These are phyloP conservation scores for Pleurotus citrinopileatus DNA, from an alignment of 768 basidiomycete species.

Conservation along the genomic window DNA sequence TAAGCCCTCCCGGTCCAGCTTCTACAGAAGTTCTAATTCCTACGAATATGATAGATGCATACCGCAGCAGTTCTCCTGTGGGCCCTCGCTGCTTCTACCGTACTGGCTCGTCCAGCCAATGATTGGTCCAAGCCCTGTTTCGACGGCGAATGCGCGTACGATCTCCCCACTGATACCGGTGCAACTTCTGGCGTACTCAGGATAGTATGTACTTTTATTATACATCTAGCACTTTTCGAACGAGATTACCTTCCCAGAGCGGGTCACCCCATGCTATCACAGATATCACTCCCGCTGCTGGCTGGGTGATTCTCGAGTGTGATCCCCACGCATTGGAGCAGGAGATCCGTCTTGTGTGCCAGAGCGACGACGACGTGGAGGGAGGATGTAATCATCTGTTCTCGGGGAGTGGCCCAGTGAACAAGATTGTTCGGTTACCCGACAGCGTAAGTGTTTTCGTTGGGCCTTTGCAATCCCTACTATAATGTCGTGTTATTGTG, in stretches of 20 bases:
- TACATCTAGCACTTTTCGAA: too few relatives aligned
- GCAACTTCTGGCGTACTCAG: background rate
- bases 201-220: background rate
- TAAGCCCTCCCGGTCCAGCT: background rate
- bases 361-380: slow-evolving; percentile 11
- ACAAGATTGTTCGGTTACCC: slow-evolving; percentile 53
- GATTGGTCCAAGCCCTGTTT: slow-evolving; percentile 5
- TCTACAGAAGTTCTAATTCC: background rate
- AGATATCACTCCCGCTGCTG: slow-evolving; percentile 5
- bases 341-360: slow-evolving; percentile 4
- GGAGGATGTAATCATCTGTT: slow-evolving; percentile 38
- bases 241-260: too few relatives aligned
- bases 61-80: background rate
- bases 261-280: slow-evolving; percentile 4
- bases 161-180: background rate
- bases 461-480: slow-evolving; percentile 28
- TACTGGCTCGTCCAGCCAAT: background rate
- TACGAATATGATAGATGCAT: background rate
- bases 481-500: background rate
- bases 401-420: slow-evolving; percentile 32
- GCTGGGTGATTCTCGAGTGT: slow-evolving; percentile 7
- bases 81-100: background rate
- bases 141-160: slow-evolving; percentile 4
- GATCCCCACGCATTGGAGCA: slow-evolving; percentile 1
- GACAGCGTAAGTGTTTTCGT: slow-evolving; percentile 36